Conservation (phyloP, 805 yeast genomes). For the Ogataea saltuana region DNA sequence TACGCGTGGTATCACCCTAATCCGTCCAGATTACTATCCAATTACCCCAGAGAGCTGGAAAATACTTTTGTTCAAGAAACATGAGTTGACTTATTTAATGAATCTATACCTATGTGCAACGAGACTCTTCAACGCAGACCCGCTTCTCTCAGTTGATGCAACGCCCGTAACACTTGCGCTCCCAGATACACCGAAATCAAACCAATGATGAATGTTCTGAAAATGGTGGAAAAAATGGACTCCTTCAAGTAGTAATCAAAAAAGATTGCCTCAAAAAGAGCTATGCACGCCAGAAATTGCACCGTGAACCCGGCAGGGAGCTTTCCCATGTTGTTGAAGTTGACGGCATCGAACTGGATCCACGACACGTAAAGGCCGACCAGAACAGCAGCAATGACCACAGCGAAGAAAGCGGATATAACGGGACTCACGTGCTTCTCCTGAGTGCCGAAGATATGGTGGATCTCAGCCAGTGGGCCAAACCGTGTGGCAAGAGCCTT, state of each 20-base stretch:
- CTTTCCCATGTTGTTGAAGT: constrained; percentile 37
- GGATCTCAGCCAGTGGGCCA: constrained; percentile 60
- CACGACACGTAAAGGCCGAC: constrained; percentile 43
- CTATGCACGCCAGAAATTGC: constrained; percentile 49
- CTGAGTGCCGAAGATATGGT: constrained; percentile 58
- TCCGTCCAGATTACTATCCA: constrained; percentile 31
- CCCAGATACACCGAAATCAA: constrained; percentile 62
- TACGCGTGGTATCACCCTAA: constrained; percentile 60
- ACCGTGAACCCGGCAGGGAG: constrained; percentile 37
- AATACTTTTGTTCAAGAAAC: constrained; percentile 49
- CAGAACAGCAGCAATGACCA: constrained; percentile 43
- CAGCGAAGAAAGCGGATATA: constrained; percentile 53
- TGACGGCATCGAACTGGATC: constrained; percentile 39
- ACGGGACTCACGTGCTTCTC: constrained; percentile 52
- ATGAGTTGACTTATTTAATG: background rate
- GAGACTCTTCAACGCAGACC: constrained; percentile 21
- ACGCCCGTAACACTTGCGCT: constrained; percentile 57
- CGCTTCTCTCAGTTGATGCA: constrained; percentile 32
- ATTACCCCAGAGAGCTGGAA: constrained; percentile 53
- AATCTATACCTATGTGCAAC: background rate
- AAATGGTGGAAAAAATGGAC: constrained; percentile 60
- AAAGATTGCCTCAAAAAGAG: constrained; percentile 54
- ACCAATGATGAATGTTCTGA: constrained; percentile 47
- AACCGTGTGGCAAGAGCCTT: constrained; percentile 36
- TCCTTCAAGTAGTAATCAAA: constrained; percentile 58